Conservation (phyloP, 345 rosid species). For the Lenwebbia sp. region DNA sequence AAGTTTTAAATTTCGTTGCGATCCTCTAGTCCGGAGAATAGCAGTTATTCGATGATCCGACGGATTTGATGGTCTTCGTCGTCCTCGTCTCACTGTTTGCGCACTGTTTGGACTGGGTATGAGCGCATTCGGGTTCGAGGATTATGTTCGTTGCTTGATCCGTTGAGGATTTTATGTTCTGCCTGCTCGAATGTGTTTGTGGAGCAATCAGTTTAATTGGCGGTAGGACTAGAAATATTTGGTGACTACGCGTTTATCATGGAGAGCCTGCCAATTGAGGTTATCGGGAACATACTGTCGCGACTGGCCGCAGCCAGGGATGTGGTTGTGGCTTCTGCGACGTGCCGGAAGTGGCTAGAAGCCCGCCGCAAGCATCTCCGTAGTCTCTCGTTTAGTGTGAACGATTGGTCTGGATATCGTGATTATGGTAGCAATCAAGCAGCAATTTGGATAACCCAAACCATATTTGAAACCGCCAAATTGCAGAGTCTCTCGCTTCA, state of each 20-base stretch:
- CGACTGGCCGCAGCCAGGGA: slow-evolving; percentile 61
- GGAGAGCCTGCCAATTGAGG: slow-evolving; percentile 78
- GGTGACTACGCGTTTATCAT: slow-evolving; percentile 6
- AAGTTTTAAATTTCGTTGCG: not conserved
- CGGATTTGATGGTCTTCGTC: not conserved
- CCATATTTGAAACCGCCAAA: slow-evolving; percentile 69
- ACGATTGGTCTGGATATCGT: slow-evolving; percentile 43
- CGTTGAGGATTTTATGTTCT: not conserved
- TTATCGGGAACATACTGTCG: slow-evolving; percentile 72
- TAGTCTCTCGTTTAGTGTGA: slow-evolving; percentile 52
- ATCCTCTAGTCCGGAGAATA: not conserved
- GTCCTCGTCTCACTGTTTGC: not conserved
- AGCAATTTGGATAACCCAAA: slow-evolving; percentile 64
- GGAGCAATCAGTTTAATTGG: not conserved
- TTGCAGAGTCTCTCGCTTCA: slow-evolving; percentile 57
- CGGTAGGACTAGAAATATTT: not conserved
- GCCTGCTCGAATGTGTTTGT: not conserved
- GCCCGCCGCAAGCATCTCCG: slow-evolving; percentile 59
- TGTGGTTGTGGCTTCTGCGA: slow-evolving; percentile 66
- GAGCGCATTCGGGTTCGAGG: not conserved
- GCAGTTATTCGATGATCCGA: not conserved
- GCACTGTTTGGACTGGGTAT: not conserved
- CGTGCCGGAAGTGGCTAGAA: slow-evolving; percentile 71
- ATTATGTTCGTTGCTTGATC: not conserved
- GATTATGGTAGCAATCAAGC: slow-evolving; percentile 40